Base-by-base conservation (phyloP, 257 asterid species). In the Coffea canephora region DNA sequence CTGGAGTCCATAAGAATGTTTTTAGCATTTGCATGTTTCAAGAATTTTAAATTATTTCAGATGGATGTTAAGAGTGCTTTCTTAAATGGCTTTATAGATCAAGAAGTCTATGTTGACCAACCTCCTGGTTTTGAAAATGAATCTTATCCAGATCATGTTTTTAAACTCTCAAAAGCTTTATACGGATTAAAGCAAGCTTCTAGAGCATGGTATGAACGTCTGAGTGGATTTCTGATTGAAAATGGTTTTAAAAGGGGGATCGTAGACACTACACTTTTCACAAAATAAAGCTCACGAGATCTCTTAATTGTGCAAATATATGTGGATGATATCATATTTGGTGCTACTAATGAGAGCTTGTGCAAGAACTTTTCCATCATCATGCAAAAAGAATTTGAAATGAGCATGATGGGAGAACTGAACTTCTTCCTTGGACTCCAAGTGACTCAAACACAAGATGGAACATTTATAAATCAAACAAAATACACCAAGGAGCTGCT, bases 11-110 rank as follows among this genome's bases (percentile, higher is more conserved):
- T 71, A 0, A 7, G 52, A 3, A 70, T 69, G 46, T 21, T 69
- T 23, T 39, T 67, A 13, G 65, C 74, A 3, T 65, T 52, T 78
- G 82, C 77, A 1, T 13, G 34, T 10, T 6, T 8, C 8, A 66
- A 66, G 19, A 10, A 21, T 10, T 49, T 25, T 10, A 75, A 36
- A 21, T 2, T 57, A 0, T 39, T 12, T 75, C 71, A 67, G 66
- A 69, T 65, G 48, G 68, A 80, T 39, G 79, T 77, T 0, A 79
- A 75, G 23, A 83, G 75, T 75, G 86, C 79, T 3, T 83, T 83
- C 11, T 13, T 84, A 5, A 80, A 84, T 48, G 82, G 79, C 0
- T 66, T 49, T 1, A 3, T 76, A 1, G 65, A 80, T 3, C 14
- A 74, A 49, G 80, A 54, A 14, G 59, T 57, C 9, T 83, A 69